phyloP scores from a whole-genome alignment of 176 grass and related monocot species.

The Cenchrus purpureus region DNA sequence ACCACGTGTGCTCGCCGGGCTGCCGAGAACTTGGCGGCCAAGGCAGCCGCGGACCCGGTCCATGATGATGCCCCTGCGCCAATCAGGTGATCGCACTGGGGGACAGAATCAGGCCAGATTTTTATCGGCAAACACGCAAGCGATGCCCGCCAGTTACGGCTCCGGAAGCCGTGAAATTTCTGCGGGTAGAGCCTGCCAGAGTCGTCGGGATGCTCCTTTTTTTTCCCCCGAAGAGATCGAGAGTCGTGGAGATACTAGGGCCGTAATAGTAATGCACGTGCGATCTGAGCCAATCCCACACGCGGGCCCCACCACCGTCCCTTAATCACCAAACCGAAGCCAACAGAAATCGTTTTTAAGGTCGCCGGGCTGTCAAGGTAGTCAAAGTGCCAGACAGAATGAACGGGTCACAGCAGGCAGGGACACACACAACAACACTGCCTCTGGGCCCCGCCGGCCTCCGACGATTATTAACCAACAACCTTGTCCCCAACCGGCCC shows the following conservation, averaged over 20 bases:
- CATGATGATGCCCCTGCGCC: background rate
- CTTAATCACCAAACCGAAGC: background rate
- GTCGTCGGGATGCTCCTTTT: background rate
- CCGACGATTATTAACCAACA: background rate
- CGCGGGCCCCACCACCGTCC: background rate
- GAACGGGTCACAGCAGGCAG: background rate
- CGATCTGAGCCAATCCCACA: background rate
- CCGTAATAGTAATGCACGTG: background rate
- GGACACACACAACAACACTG: background rate
- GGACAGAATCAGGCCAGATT: background rate
- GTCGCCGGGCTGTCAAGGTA: background rate
- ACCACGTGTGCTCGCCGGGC: constrained; percentile 34
- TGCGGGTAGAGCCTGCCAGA: background rate
- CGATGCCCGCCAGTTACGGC: background rate
- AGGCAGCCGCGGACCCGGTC: constrained; percentile 12
- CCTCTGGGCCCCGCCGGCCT: background rate
- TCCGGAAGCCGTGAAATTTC: background rate
- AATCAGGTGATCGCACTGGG: background rate
- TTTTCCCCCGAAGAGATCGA: background rate
- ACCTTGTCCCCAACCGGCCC: background rate
- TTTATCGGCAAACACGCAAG: background rate
- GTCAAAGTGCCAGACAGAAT: background rate
- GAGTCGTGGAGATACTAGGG: background rate
- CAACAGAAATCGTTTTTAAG: background rate
- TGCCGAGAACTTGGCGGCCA: constrained; percentile 42